phyloP scores from a whole-genome alignment of 441 rosid species.

The Syzygium malaccense region DNA sequence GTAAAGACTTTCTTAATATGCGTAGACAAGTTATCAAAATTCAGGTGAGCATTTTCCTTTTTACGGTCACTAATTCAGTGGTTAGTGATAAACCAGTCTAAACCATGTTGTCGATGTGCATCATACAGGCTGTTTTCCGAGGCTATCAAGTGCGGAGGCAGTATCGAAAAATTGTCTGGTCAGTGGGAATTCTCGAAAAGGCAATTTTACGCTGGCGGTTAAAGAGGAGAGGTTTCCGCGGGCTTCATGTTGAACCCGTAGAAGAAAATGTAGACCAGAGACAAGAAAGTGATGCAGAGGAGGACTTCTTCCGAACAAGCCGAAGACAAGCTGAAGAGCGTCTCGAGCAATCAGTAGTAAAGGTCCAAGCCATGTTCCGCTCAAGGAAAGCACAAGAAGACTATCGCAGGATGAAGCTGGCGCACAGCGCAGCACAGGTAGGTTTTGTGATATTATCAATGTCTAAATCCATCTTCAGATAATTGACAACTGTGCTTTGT shows the following conservation, averaged over 20 bases:
- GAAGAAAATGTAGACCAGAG: constrained; percentile 16
- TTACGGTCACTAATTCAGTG: not conserved
- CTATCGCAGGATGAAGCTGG: constrained; percentile 78
- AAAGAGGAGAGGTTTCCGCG: constrained; percentile 92
- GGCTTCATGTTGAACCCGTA: constrained; percentile 43
- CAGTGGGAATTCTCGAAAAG: constrained; percentile 95
- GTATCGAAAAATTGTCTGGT: constrained; percentile 78
- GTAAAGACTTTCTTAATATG: constrained; percentile 64
- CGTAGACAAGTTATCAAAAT: constrained; percentile 71
- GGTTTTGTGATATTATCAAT: not conserved
- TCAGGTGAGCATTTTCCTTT: constrained; percentile 46
- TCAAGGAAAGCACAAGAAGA: constrained; percentile 95
- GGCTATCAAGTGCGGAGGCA: constrained; percentile 83
- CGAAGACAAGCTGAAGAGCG: constrained; percentile 92
- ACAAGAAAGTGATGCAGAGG: constrained; percentile 44
- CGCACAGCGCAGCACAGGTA: constrained; percentile 65
- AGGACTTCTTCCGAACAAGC: constrained; percentile 75
- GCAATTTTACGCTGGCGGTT: constrained; percentile 90
- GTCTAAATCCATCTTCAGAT: not conserved
- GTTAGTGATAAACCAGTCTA: not conserved
- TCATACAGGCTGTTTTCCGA: constrained; percentile 74
- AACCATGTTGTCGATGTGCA: not conserved
- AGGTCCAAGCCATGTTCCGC: constrained; percentile 93
- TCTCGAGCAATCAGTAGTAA: constrained; percentile 73
- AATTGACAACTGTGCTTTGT: not conserved